Percentiles rank a stretch among this genome's conserved stretches.
Evolutionary conservation across 1,284 basidiomycete genomes (phyloP).

Genomic region (Laetiporus sulphureus): DNA sequence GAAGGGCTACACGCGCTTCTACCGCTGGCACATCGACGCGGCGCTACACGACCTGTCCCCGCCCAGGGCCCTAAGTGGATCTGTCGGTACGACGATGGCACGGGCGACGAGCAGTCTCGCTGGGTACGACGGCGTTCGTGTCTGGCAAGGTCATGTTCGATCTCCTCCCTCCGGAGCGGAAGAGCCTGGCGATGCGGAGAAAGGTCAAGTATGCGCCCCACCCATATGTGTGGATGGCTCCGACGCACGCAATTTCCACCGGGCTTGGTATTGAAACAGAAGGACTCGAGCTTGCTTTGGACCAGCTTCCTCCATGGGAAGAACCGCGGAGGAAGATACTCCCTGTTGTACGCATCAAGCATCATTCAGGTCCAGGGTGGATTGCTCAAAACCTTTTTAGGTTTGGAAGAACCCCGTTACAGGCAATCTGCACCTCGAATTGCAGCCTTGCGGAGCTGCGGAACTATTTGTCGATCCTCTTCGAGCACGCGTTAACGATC

Average conservation of each 20-base stretch:
- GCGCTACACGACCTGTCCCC: slow-evolving; percentile 83
- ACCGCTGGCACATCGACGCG: slow-evolving; percentile 92
- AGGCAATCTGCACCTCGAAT: slow-evolving; percentile 69
- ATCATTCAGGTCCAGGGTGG: too few species aligned
- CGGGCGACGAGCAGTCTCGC: slow-evolving; percentile 78
- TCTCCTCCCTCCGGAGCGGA: slow-evolving; percentile 62
- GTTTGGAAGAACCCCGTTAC: slow-evolving; percentile 85
- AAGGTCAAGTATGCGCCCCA: slow-evolving; percentile 68
- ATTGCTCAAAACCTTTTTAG: too few species aligned
- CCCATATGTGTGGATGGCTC: slow-evolving; percentile 82
- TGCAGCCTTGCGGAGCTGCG: slow-evolving; percentile 59
- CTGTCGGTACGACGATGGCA: slow-evolving; percentile 84
- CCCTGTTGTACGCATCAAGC: slow-evolving; percentile 64
- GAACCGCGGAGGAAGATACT: slow-evolving; percentile 65
- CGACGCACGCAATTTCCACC: slow-evolving; percentile 61
- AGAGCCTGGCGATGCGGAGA: slow-evolving; percentile 75
- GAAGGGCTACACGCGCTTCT: slow-evolving; percentile 76
- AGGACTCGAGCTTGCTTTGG: slow-evolving; percentile 55
- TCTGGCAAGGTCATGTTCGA: slow-evolving; percentile 84
- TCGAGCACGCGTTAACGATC: too few species aligned
- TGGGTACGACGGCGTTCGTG: slow-evolving; percentile 82
- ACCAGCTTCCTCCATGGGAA: slow-evolving; percentile 68
- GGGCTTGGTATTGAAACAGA: slow-evolving; percentile 77
- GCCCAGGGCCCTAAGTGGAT: slow-evolving; percentile 65
- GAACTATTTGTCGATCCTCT: slow-evolving; percentile 60